Base-by-base conservation (phyloP, 2,329 filamentous ascomycete genomes). In the Colletotrichum limetticola region DNA sequence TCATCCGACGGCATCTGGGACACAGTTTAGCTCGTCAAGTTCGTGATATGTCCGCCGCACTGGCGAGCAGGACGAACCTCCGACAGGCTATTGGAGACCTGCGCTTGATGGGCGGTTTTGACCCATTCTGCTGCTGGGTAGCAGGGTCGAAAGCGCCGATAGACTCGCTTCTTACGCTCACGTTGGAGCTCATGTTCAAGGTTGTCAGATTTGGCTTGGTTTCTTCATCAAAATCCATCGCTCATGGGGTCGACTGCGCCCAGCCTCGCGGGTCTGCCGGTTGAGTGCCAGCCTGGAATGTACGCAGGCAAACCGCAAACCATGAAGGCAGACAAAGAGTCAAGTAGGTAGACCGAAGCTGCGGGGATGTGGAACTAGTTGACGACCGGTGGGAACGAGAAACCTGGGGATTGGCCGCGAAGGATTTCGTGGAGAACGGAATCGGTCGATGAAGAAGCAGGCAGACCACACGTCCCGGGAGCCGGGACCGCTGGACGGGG, bases 1-100 rank as follows among this genome's bases (percentile, higher is more conserved):
- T 85, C 83, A 89, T 86, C 42, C 87, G 86, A 42, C 88, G 87
- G 74, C 88, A 90, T 82, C 87, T 88, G 65, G 26, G 19, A n/a
- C 16, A 56, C 12, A n/a, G 46, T 46, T 75, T 61, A 73, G 72
- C 61, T 73, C 64, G 46, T 46, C 46, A 22, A 22, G 28, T 55
- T 68, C 57, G 22, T 28, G 62, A 28, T 46, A 22, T 67, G 66
- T 56, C 57, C 37, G n/a, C 55, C 32, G 42, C 28, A 57, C 57
- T 42, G 64, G 37, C 28, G 37, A 49, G 22, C 30, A 26, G 30
- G 74, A 78, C 82, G 74, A 79, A 88, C 87, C 86, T 86, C 80
- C 86, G 83, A 76, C 87, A 89, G 69, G 87, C 87, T 76, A 89
- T 87, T 30, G 86, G 83, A 52, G 87, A 85, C 78, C 86, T 83